These are phyloP conservation scores for Agaricus subrufescens DNA, from an alignment of 768 basidiomycete genomes.

Conservation along the genomic window DNA sequence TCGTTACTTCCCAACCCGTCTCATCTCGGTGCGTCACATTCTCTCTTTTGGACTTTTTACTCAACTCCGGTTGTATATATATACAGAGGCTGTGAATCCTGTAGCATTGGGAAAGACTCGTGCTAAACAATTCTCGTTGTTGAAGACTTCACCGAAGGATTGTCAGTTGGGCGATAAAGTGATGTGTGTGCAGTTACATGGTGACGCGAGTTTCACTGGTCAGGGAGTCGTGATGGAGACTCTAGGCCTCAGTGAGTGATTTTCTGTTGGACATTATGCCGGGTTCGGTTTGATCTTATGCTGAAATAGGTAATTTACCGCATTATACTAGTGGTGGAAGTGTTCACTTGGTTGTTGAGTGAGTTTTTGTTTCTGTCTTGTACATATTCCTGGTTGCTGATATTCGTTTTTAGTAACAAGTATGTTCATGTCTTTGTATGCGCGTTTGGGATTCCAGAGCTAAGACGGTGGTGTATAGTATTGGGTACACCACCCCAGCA, in stretches of 20 bases:
- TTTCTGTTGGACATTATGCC: neutral
- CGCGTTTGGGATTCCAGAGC: neutral
- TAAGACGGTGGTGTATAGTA: slow-evolving; percentile 38
- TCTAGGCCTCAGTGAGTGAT: slow-evolving; percentile 67
- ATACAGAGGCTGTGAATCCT: slow-evolving; percentile 78
- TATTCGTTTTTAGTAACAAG: slow-evolving; percentile 47
- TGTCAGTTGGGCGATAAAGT: slow-evolving; percentile 63
- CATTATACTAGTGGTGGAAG: slow-evolving; percentile 91
- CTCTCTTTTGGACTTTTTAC: slow-evolving; percentile 3
- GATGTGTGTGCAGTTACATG: slow-evolving; percentile 88
- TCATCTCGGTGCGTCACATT: slow-evolving; percentile 49
- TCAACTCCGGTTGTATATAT: neutral
- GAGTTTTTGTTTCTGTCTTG: slow-evolving; percentile 21
- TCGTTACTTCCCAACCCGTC: slow-evolving; percentile 80
- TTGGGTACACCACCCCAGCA: slow-evolving; percentile 90
- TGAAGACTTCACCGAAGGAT: slow-evolving; percentile 56
- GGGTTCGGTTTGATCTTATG: neutral
- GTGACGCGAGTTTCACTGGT: slow-evolving; percentile 88
- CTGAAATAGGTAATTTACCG: slow-evolving; percentile 66
- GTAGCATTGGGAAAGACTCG: slow-evolving; percentile 88
- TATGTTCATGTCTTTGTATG: slow-evolving; percentile 19
- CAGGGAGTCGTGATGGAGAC: slow-evolving; percentile 90
- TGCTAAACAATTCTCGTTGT: slow-evolving; percentile 81
- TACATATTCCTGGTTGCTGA: neutral
- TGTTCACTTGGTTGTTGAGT: slow-evolving; percentile 90